phyloP scores from a whole-genome alignment of 2,329 filamentous ascomycete species.

The Phaeoacremonium minimum region DNA sequence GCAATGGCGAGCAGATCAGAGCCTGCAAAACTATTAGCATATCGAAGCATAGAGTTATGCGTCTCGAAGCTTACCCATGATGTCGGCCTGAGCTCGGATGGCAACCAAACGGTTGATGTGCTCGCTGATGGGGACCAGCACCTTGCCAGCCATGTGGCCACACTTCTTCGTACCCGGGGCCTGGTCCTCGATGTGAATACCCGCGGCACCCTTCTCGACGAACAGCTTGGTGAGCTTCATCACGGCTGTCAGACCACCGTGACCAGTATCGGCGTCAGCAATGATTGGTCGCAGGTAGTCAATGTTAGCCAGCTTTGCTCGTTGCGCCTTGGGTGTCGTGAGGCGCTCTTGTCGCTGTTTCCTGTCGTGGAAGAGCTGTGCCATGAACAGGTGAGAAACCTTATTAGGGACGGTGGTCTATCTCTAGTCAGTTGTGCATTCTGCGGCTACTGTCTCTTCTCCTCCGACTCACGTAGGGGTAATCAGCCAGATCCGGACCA shows the following conservation, averaged over 20 bases:
- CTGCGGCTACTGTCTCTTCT: neutral
- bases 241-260: slow-evolving; percentile 94
- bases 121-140: slow-evolving; percentile 92
- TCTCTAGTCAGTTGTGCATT: slow-evolving; percentile 52
- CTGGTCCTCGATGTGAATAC: slow-evolving; percentile 98
- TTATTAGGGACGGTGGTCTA: slow-evolving; percentile 98
- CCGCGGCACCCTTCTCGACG: slow-evolving; percentile 91
- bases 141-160: slow-evolving; percentile 98
- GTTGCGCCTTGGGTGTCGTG: slow-evolving; percentile 67
- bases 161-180: slow-evolving; percentile 99
- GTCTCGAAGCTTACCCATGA: slow-evolving; percentile 83
- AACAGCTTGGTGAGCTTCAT: slow-evolving; percentile 99
- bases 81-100: slow-evolving; percentile 95
- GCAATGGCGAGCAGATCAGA: slow-evolving; percentile 86
- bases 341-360: slow-evolving; percentile 97
- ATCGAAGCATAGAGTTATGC: no score
- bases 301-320: slow-evolving; percentile 69
- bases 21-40: slow-evolving; percentile 37
- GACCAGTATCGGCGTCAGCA: slow-evolving; percentile 94
- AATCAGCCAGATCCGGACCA: slow-evolving; percentile 95
- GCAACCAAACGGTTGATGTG: slow-evolving; percentile 97
- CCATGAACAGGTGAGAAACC: slow-evolving; percentile 95
- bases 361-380: slow-evolving; percentile 98
- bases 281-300: slow-evolving; percentile 96
- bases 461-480: slow-evolving; percentile 73